Evolutionary conservation across 441 rosid species (phyloP).

Genomic region (Pelargonium citronellum): DNA sequence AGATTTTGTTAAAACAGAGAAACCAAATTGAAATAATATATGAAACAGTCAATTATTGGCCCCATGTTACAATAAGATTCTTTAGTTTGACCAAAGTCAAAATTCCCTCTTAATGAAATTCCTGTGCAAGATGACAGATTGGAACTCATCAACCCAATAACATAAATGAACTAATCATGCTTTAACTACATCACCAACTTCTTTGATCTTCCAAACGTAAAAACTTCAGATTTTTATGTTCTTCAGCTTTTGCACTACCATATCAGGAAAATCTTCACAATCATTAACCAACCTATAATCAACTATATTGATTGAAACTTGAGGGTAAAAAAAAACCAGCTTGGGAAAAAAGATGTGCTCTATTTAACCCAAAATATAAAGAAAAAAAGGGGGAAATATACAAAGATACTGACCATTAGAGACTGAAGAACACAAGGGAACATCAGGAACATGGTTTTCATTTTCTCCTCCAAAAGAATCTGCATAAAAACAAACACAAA

Average conservation of each 20-base stretch:
- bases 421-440: slow-evolving; percentile 44
- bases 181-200: neutral
- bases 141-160: neutral
- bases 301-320: neutral
- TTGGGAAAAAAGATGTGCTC: neutral
- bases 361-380: neutral
- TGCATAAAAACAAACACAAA: slow-evolving; percentile 24
- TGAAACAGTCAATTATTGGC: neutral
- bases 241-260: neutral
- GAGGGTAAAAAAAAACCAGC: neutral
- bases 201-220: neutral
- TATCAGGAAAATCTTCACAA: neutral
- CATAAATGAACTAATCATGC: neutral
- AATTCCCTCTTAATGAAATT: neutral
- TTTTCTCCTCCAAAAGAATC: slow-evolving; percentile 46
- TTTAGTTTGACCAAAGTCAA: slow-evolving; percentile 4
- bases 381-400: slow-evolving; percentile 1
- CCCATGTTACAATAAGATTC: neutral
- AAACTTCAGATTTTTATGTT: neutral
- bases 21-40: neutral
- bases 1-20: neutral
- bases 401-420: slow-evolving; percentile 48
- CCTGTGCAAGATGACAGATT: neutral
- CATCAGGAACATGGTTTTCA: slow-evolving; percentile 28
- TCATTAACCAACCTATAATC: neutral